Evolutionary conservation across 768 basidiomycete genomes (phyloP).

Genomic region (Trametes coccinea): DNA sequence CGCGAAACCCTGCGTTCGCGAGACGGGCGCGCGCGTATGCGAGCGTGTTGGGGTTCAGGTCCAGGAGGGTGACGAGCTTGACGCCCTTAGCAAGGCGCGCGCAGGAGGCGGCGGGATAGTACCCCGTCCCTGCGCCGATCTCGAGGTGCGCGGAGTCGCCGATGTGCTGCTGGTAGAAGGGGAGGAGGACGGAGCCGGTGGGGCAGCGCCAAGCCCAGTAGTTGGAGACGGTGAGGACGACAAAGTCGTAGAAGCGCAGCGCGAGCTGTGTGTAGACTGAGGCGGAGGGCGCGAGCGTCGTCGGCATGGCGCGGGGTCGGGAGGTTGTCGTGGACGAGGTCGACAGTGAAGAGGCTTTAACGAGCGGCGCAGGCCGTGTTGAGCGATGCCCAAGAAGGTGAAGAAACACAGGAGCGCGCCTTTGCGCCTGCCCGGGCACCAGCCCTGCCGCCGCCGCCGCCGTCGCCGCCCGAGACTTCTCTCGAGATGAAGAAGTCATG

Average conservation of each 20-base stretch:
- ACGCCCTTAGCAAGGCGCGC: not conserved
- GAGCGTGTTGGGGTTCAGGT: slow-evolving; percentile 8
- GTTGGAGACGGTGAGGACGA: slow-evolving; percentile 19
- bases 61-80: not conserved
- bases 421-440: too few relatives aligned
- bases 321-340: too few relatives aligned
- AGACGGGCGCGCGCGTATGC: slow-evolving; percentile 5
- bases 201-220: slow-evolving; percentile 17
- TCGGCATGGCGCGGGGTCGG: too few relatives aligned
- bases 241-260: slow-evolving; percentile 18
- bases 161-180: slow-evolving; percentile 21
- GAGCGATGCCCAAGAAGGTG: too few relatives aligned
- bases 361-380: too few relatives aligned
- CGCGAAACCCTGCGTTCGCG: slow-evolving; percentile 9
- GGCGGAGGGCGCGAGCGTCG: not conserved
- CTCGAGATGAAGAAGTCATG: too few relatives aligned
- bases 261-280: slow-evolving; percentile 2
- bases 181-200: slow-evolving; percentile 15
- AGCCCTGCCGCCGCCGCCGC: too few relatives aligned
- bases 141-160: slow-evolving; percentile 18
- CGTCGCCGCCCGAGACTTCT: too few relatives aligned
- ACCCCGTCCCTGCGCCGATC: slow-evolving; percentile 25
- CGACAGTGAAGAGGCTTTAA: too few relatives aligned
- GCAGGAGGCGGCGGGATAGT: slow-evolving; percentile 15
- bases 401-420: too few relatives aligned